Base-by-base conservation (phyloP, 108 stramenopile species). In the Skeletonema marinoi region DNA sequence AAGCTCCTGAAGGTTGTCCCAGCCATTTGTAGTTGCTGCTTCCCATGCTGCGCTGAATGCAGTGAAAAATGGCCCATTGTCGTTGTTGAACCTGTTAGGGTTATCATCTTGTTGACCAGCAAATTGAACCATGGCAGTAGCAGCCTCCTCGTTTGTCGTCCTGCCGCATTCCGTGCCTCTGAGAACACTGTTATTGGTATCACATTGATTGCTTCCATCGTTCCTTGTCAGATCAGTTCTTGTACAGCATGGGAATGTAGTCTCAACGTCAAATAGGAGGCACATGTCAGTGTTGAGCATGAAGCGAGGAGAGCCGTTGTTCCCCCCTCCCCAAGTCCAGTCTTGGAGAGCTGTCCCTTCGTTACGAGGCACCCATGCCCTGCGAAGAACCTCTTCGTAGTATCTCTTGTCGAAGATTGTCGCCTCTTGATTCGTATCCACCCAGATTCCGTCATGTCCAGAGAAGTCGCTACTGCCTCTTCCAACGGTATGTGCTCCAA, bases 401-500 rank as follows among this genome's bases (percentile, higher is more conserved):
- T 67, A 83, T 13, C 71, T 39, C 32, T 83, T 77, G 66, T 83
- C 72, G 32, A 83, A 83, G 19, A 71, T 60, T 32, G 32, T 51
- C 25, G 76, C 33, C 46, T 68, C 82, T 48, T 11, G 12, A 38
- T 51, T 65, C 16, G 60, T 73, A 51, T 83, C 77, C 9, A 73
- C 77, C 82, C 82, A 83, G 12, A 56, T 71, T 8, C 82, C 82
- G 25, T 71, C 66, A 54, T 80, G 78, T 11, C 78, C 72, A 13
- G 75, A 72, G 35, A 77, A 76, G 61, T 72, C 21, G 7, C 6
- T 31, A 32, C 72, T 50, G 6, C 78, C 83, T 58, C 83, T 60
- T 32, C 77, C 83, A 42, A 79, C 32, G 3, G 83, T 74, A 32
- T 84, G 78, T 19, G 67, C 78, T 38, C 83, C 78, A 54, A 84